Base-by-base conservation (phyloP, 768 basidiomycete species). In the Xerocomus spinulosus region DNA sequence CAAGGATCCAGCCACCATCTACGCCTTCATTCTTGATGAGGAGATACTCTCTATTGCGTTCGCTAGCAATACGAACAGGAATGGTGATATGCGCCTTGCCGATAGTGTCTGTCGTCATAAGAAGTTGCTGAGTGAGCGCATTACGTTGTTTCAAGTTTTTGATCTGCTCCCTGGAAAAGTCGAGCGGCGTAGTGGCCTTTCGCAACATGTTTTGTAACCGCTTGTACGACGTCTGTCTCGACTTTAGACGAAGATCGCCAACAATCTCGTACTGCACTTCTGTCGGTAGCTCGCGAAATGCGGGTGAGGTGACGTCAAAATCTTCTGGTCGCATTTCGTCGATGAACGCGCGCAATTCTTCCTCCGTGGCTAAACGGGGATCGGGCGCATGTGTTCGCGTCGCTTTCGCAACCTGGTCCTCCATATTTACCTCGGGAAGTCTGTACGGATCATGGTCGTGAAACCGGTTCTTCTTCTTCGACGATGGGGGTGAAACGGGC, bases 241-340 rank as follows among this genome's bases (percentile, higher is more conserved):
- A 97, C 67, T 92, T 93, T 48, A 96, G 74, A 3, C 96, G 82
- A 40, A 98, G 73, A 70, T 99, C 96, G 44, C 95, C 94, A 28
- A 98, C 84, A 55, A 99, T 95, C 70, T 99, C 96, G 68, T 98
- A 99, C 58, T 99, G 92, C 18, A 96, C 82, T 65, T 98, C 94
- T 0, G 92, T 95, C 3, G 96, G 94, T 3, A 98, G 79, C 52
- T 91, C 88, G 20, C 85, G 80, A 64, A 99, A 99, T 17, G 85
- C 90, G 5, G 90, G 79, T 2, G 93, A 93, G 15, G 83, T 78
- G 46, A 96, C 80, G 61, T 98, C 95, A 57, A 98, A 90, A 60
- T 98, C 93, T 58, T 93, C 92, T 0, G 94, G 93, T 2, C 85
- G 82, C 85, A 97, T 94, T 37, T 94, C 89, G 49, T 97, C 93